These are phyloP conservation scores for Aspergillus taichungensis DNA, from an alignment of 495 filamentous ascomycete species.

Conservation along the genomic window DNA sequence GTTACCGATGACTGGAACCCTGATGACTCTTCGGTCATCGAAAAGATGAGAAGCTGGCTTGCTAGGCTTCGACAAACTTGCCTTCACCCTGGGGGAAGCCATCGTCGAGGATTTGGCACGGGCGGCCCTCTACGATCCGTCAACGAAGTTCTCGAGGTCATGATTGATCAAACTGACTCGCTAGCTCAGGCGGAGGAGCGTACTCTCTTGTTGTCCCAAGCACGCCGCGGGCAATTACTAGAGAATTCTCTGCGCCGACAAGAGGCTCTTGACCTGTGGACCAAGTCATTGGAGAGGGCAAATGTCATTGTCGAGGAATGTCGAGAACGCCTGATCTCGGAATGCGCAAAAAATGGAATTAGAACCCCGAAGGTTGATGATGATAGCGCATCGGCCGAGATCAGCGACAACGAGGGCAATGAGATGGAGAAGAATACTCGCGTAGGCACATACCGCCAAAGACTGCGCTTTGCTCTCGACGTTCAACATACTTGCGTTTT, in stretches of 20 bases:
- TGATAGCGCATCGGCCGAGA: slow-evolving; percentile 8
- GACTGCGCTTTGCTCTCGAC: slow-evolving; percentile 64
- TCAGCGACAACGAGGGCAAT: slow-evolving; percentile 37
- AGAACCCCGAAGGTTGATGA: slow-evolving; percentile 3
- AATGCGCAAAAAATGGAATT: slow-evolving; percentile 26
- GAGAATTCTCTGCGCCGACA: slow-evolving; percentile 50
- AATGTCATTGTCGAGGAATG: slow-evolving; percentile 52
- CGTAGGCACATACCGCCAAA: slow-evolving; percentile 52
- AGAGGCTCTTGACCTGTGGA: slow-evolving; percentile 61
- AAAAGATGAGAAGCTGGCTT: slow-evolving; percentile 64
- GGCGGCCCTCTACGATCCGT: slow-evolving; percentile 68
- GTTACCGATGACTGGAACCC: slow-evolving; percentile 52
- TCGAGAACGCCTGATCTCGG: slow-evolving; percentile 48
- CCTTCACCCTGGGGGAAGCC: slow-evolving; percentile 68
- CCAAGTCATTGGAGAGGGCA: slow-evolving; percentile 46
- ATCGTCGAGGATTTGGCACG: slow-evolving; percentile 57
- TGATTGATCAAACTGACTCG: slow-evolving; percentile 75
- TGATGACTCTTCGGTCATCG: slow-evolving; percentile 44
- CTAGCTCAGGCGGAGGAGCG: slow-evolving; percentile 59
- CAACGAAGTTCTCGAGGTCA: slow-evolving; percentile 71
- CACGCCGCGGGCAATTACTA: slow-evolving; percentile 64
- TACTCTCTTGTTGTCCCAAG: slow-evolving; percentile 45
- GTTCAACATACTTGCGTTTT: slow-evolving; percentile 75
- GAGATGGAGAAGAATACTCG: slow-evolving; percentile 37
- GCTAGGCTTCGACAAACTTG: slow-evolving; percentile 70